Conservation (phyloP, 2,329 filamentous ascomycete genomes). For the Aspergillus sp. region DNA sequence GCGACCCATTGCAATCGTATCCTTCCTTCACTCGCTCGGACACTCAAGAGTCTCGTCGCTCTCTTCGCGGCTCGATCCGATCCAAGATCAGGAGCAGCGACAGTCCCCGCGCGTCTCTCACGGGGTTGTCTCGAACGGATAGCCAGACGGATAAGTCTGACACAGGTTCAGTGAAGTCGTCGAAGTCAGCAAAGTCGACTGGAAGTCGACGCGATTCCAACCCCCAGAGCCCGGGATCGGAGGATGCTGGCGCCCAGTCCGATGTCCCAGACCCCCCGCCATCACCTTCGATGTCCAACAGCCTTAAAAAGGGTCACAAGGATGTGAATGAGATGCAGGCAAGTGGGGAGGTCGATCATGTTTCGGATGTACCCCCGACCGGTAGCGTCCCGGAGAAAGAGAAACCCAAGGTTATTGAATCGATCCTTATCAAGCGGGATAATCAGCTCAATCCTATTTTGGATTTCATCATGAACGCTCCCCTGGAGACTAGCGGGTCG, state of each 20-base stretch:
- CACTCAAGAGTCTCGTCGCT: conserved; percentile 85
- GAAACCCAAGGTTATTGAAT: conserved; percentile 67
- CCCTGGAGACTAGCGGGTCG: conserved; percentile 39
- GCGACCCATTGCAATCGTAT: conserved; percentile 69
- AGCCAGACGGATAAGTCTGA: conserved; percentile 57
- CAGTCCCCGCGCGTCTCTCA: conserved; percentile 70
- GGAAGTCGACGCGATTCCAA: conserved; percentile 43
- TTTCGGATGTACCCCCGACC: conserved; percentile 81
- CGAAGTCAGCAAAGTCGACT: conserved; percentile 53
- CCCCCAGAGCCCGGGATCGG: conserved; percentile 31
- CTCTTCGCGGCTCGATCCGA: conserved; percentile 69
- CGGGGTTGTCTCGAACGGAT: conserved; percentile 57
- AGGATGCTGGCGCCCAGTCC: conserved; percentile 41
- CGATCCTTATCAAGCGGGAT: conserved; percentile 79
- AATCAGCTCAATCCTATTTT: conserved; percentile 62
- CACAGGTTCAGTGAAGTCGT: conserved; percentile 66
- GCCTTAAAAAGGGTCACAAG: conserved; percentile 65
- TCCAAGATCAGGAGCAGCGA: conserved; percentile 74
- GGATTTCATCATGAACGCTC: conserved; percentile 41
- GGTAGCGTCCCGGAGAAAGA: conserved; percentile 48
- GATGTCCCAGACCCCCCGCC: conserved; percentile 61
- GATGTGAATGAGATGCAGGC: conserved; percentile 75
- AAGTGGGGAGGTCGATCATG: conserved; percentile 84
- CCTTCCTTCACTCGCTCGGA: conserved; percentile 89
- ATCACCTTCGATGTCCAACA: conserved; percentile 76